These are phyloP conservation scores for Bretschneidera sinensis DNA, from an alignment of 345 rosid species.

Conservation along the genomic window DNA sequence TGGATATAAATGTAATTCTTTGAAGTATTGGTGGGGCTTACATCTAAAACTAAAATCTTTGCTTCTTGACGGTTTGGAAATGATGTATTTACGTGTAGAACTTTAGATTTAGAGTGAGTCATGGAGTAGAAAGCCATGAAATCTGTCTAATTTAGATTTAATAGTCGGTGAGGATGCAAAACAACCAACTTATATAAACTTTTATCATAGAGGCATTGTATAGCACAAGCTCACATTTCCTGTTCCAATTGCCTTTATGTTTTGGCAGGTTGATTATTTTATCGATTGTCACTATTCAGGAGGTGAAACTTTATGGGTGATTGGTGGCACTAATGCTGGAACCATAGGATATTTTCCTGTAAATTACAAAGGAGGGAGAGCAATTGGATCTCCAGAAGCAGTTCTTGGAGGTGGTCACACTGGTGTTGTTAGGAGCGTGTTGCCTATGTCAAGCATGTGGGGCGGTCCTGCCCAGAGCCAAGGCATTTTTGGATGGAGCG, in stretches of 20 bases:
- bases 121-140: too few species aligned
- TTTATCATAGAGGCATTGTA: too few species aligned
- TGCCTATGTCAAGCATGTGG: conserved; percentile 50
- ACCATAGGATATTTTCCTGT: conserved; percentile 81
- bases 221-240: too few species aligned
- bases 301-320: conserved; percentile 74
- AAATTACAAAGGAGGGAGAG: conserved; percentile 31
- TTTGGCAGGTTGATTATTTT: conserved; percentile 82
- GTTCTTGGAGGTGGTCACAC: conserved; percentile 81
- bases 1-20: too few species aligned
- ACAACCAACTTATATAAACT: too few species aligned
- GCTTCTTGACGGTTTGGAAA: too few species aligned
- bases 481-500: conserved; percentile 87
- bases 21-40: too few species aligned
- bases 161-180: too few species aligned
- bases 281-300: conserved; percentile 72
- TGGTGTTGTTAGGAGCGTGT: conserved; percentile 60
- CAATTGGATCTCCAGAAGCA: conserved; percentile 63
- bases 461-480: conserved; percentile 30
- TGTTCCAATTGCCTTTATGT: not conserved
- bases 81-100: too few species aligned
- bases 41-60: too few species aligned
- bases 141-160: too few species aligned
- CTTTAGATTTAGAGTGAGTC: too few species aligned
- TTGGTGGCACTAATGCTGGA: conserved; percentile 80